Evolutionary conservation across 2,329 filamentous ascomycete species (phyloP), one percentile per base, ranked within the genome.

Genomic region (Geosmithia flava): DNA sequence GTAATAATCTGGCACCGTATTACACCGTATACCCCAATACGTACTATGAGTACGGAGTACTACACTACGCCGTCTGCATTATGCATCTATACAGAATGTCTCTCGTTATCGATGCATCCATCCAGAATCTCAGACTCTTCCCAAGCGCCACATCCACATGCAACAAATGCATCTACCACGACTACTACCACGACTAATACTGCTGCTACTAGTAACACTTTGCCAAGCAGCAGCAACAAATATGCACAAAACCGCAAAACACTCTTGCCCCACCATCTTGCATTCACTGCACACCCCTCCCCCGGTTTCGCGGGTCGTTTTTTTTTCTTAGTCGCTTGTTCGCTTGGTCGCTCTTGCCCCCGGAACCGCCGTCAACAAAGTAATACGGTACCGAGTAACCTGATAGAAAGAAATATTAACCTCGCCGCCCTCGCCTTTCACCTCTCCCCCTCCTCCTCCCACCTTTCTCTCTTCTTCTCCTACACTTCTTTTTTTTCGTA

Each of bases 41-140:
- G n/a, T n/a, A n/a, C n/a, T n/a, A n/a, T n/a, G n/a, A n/a, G n/a
- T n/a, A n/a, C n/a, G n/a, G n/a, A n/a, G n/a, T n/a, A n/a, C n/a
- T n/a, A n/a, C n/a, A n/a, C 4, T 27, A 8, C 23, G 23, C 33
- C 33, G 33, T 27, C 15, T 45, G 27, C 42, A 33, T 44, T 27
- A 47, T 48, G 47, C 47, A 48, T 27, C n/a, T 42, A n/a, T 11
- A 15, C 37, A 37, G 39, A 20, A 44, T 49, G 42, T 48, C 33
- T 48, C 45, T 29, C 23, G 27, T 40, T 50, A 48, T 48, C 47
- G 44, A 44, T 51, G 45, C 45, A 8, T 48, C 33, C 33, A 37
- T 37, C 40, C 45, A 47, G 45, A 41, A 33, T 40, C 37, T 49
- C 17, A 29, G 46, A 33, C 37, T 42, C 46, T 6, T 16, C 11